Base-by-base conservation (phyloP, 371 early-diverging fungal genomes). In the Zancudomyces culisetae region DNA sequence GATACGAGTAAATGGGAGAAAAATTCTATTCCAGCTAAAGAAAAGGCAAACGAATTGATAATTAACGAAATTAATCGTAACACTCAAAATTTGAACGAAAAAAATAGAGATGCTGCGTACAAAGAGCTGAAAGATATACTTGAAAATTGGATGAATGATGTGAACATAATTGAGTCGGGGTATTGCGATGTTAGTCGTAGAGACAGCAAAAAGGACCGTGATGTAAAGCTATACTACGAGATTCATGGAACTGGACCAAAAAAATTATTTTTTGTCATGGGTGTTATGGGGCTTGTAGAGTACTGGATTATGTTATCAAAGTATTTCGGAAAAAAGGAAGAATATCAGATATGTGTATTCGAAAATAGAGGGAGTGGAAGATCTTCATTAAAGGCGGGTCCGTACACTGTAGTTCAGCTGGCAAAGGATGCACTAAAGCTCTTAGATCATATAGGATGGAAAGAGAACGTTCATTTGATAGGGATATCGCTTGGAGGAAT, bases 331-430 rank as follows among this genome's bases (percentile, higher is more conserved):
- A 28, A 50, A 18, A 70, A 66, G 24, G 72, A 70, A 30, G 72
- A 76, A 27, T 86, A 78, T 60, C 77, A 78, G 15, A 72, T 81
- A 1, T 74, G 83, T 51, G 72, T 84, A 15, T 81, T 83, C 57
- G 88, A 88, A 57, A 85, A 85, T 67, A 65, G 86, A 52, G 88
- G 86, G 24, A 72, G 75, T 51, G 86, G 88, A 13, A 27, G 55
- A n/a, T 60, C 62, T 1, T 75, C 76, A 39, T 58, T 75, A 18
- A 68, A 74, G 3, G 58, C 59, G 15, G 78, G 79, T 1, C 63
- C 76, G 0, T 77, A 70, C 55, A 78, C 75, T 43, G 75, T 78
- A 10, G 66, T 70, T 43, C 77, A 78, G 57, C 71, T 85, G 78
- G 85, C 86, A 1, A 21, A 54, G 12, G 88, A 87, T 53, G 71